Evolutionary conservation across 495 filamentous ascomycete species (phyloP), one percentile per base, ranked within the genome.

Genomic region (Xylaria flabelliformis): DNA sequence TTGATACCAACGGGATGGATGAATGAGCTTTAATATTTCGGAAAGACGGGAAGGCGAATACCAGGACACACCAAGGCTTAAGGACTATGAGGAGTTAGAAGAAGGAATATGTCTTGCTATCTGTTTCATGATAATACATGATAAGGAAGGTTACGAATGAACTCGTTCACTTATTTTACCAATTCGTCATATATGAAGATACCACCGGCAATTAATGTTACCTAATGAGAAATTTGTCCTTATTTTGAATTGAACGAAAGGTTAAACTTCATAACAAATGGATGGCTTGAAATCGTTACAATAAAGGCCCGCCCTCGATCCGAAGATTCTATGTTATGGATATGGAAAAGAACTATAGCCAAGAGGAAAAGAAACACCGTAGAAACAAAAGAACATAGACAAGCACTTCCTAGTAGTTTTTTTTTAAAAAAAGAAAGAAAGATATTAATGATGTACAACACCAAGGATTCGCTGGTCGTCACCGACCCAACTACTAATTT

Each of bases 361-460:
- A 46, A 46, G 42, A 17, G 17, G 2, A 17, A 17, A 46, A 19
- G 17, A 5, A 19, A 17, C 15, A 29, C 10, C 6, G 19, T 4
- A 39, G 9, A 61, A 7, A 61, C 3, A 19, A 17, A 61, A 32
- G 36, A 12, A 61, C 13, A 17, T 29, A 34, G 8, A 8, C 36
- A 32, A 34, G 42, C 26, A 61, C 56, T 12, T 17, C 34, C 17
- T 4, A 34, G 36, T 3, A 56, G 29, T 64, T 19, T n/a, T n/a
- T n/a, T n/a, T n/a, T n/a, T n/a, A n/a, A n/a, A n/a, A 17, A 19
- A 64, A 66, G n/a, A 50, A 71, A 21, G 68, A n/a, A 59, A 66
- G n/a, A 61, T 9, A 58, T 34, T 61, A 61, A 39, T n/a, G 9
- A 58, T 42, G 59, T 26, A 74, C 41, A 36, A 69, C 67, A 55